Percentiles rank a stretch among this genome's conserved stretches.
Conservation (phyloP, 2,329 filamentous ascomycete species). For the Pseudocercospora fijiensis region DNA sequence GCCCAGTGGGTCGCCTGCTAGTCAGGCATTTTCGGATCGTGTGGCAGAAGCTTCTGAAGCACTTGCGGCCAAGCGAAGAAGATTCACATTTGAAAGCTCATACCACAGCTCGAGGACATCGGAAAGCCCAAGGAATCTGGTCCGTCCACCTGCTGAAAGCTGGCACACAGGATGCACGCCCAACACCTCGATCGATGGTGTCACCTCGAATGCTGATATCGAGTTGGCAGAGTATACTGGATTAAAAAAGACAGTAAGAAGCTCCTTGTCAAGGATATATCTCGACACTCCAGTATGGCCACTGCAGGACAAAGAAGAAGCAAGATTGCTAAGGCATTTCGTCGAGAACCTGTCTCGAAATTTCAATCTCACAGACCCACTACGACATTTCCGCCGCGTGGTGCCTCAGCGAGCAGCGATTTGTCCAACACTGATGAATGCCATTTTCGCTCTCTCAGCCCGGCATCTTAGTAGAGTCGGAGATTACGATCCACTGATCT, state of each 20-base stretch:
- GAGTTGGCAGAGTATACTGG: conserved; percentile 18
- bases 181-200: conserved; percentile 13
- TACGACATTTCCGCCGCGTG: conserved; percentile 53
- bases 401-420: conserved; percentile 55
- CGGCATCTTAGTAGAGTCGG: conserved; percentile 54
- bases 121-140: conserved; percentile 8
- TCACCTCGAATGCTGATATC: conserved; percentile 13
- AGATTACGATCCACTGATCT: conserved; percentile 51
- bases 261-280: conserved; percentile 32
- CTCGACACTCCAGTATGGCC: conserved; percentile 36
- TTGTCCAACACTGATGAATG: conserved; percentile 56
- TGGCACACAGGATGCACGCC: conserved; percentile 31
- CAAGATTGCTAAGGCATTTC: conserved; percentile 36
- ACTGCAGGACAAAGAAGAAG: conserved; percentile 34
- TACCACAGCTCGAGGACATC: conserved; percentile 22
- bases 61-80: conserved; percentile 19
- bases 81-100: conserved; percentile 24
- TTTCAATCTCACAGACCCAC: conserved; percentile 38
- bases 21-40: conserved; percentile 11
- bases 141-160: conserved; percentile 22
- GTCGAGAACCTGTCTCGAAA: conserved; percentile 34
- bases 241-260: conserved; percentile 26
- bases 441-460: conserved; percentile 58
- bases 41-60: conserved; percentile 1
- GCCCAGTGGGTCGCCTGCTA: conserved; percentile 4